Base-by-base conservation (phyloP, 768 basidiomycete species). In the Rubroboletus satanas region DNA sequence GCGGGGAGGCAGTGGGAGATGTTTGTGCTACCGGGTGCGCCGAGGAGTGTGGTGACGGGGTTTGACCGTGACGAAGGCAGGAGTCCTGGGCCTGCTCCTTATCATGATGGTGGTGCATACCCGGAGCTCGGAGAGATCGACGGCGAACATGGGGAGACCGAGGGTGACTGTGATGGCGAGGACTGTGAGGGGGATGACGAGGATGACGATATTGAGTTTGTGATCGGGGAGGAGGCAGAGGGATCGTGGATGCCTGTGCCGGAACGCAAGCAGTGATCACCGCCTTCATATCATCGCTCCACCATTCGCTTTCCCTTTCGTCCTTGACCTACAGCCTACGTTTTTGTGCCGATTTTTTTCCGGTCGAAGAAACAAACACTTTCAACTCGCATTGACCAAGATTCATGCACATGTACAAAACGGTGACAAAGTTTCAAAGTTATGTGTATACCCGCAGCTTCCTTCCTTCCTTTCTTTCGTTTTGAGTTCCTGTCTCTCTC, bases 201-300 rank as follows among this genome's bases (percentile, higher is more conserved):
- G 2, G 86, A 87, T n/a, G 86, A 87, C 32, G 85, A 87, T 38
- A 79, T 88, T n/a, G 85, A 80, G n/a, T 84, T 88, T 59, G 85
- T 88, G 37, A 79, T 88, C 66, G 81, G 79, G 39, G 67, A 75
- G 55, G 77, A 77, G 54, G 72, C 72, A n/a, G 73, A 73, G 48
- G 71, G 60, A 35, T 63, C 66, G 3, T 75, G 72, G 73, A 71
- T 70, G 59, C 64, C 71, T 43, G 66, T 62, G 33, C 65, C 69
- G 43, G 67, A 73, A 56, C 71, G 71, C 58, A 67, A 59, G 52
- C 57, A 55, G 38, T 62, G 56, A 64, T 33, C 48, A 8, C 45
- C 7, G 2, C 32, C 39, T 17, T 43, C 21, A 8, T 26, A 29
- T 23, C 33, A 18, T 43, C 32, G 18, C 7, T 14, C n/a, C 37